Percentiles rank a stretch among this genome's conserved stretches.
Evolutionary conservation across 176 grass and related monocot species (phyloP).

Genomic region (Olyra latifolia): DNA sequence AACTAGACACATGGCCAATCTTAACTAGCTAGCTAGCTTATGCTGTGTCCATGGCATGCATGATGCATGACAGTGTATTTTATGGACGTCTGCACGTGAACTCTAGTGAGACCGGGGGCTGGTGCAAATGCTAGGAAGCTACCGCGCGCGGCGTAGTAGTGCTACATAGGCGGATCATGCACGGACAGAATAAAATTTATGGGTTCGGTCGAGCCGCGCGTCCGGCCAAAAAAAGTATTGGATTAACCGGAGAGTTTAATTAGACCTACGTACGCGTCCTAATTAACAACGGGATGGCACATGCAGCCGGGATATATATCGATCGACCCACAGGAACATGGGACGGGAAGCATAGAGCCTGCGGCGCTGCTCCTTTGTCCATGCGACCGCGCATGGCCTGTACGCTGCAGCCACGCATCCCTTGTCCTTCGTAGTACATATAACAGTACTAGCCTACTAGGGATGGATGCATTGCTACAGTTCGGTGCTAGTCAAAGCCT

Average conservation of each 20-base stretch:
- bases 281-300: conserved; percentile 1
- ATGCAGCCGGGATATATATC: neutral
- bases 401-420: too few species aligned
- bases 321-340: neutral
- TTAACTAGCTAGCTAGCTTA: too few species aligned
- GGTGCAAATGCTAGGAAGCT: neutral
- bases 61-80: neutral
- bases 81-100: conserved; percentile 1
- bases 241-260: neutral
- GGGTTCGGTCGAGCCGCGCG: neutral
- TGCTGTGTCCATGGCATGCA: too few species aligned
- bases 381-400: too few species aligned
- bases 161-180: neutral
- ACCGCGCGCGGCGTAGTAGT: neutral
- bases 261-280: neutral
- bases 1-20: too few species aligned
- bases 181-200: neutral
- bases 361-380: too few species aligned
- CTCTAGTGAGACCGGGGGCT: neutral
- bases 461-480: too few species aligned
- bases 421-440: too few species aligned
- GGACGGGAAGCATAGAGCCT: neutral
- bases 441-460: too few species aligned
- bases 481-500: too few species aligned
- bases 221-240: neutral